Percentiles rank a stretch among this genome's conserved stretches.
Conservation (phyloP, 106 monocot genomes). For the Chionographis japonica region DNA sequence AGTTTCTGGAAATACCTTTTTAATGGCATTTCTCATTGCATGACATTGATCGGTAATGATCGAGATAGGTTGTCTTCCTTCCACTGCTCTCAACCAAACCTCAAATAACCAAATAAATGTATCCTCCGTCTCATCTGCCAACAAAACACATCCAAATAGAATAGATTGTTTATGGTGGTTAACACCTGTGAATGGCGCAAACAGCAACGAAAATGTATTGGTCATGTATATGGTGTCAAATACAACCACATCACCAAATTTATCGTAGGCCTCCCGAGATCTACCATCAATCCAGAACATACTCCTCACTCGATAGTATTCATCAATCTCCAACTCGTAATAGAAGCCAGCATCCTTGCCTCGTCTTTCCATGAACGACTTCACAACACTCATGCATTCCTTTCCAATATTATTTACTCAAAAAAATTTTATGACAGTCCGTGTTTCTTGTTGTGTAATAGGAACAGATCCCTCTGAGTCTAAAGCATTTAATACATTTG, state of each 20-base stretch:
- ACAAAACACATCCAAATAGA: slow-evolving; percentile 12
- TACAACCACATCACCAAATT: slow-evolving; percentile 10
- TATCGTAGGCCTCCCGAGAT: neutral
- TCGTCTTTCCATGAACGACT: too few species aligned
- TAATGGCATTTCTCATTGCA: slow-evolving; percentile 13
- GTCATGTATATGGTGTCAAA: slow-evolving; percentile 9
- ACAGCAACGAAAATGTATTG: slow-evolving; percentile 4
- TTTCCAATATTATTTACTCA: too few species aligned
- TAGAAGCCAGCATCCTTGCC: too few species aligned
- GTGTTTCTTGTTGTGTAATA: too few species aligned
- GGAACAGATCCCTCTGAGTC: too few species aligned
- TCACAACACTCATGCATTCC: too few species aligned
- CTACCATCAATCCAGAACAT: slow-evolving; percentile 4
- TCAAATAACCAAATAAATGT: slow-evolving; percentile 24
- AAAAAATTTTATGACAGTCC: too few species aligned
- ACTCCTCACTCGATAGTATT: neutral
- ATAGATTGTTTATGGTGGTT: slow-evolving; percentile 10
- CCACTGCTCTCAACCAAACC: slow-evolving; percentile 2
- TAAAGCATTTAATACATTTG: too few species aligned
- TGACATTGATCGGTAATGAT: slow-evolving; percentile 14
- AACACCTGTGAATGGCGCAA: slow-evolving; percentile 15
- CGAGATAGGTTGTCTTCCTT: neutral
- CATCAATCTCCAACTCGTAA: neutral
- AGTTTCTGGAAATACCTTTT: slow-evolving; percentile 6
- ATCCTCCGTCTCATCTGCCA: slow-evolving; percentile 11